A percentile compares a stretch with the other conserved stretches of the same genome.
These are phyloP conservation scores for Metrosideros polymorpha DNA, from an alignment of 441 rosid species.

Conservation along the genomic window DNA sequence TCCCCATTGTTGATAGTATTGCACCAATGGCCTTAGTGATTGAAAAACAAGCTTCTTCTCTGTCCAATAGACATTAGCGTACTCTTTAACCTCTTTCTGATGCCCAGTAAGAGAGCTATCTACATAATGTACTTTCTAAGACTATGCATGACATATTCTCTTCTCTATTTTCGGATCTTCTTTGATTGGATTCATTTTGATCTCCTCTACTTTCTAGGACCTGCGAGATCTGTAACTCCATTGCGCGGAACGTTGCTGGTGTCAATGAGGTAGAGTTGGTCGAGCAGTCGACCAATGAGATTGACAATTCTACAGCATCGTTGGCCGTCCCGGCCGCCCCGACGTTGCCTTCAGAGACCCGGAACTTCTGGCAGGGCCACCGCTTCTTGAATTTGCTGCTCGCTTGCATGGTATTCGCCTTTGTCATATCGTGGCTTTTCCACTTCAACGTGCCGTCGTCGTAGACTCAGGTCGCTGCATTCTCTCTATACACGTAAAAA, in stretches of 20 bases:
- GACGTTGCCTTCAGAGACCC: background rate
- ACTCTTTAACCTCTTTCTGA: background rate
- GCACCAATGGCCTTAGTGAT: background rate
- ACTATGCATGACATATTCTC: background rate
- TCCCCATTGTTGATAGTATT: background rate
- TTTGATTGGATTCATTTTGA: background rate
- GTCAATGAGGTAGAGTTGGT: background rate
- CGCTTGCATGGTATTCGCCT: constrained; percentile 10
- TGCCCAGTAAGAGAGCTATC: background rate
- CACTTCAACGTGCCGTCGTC: constrained; percentile 7
- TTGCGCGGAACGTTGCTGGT: background rate
- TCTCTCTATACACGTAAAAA: background rate
- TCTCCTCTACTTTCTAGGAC: background rate
- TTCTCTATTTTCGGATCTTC: background rate
- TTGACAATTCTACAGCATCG: background rate
- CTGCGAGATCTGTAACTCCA: constrained; percentile 9
- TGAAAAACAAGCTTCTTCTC: background rate
- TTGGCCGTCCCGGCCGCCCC: background rate
- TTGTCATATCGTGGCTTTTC: constrained; percentile 13
- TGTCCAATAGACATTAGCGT: background rate
- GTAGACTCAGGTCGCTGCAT: background rate
- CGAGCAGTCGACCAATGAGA: background rate
- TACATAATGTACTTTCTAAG: background rate
- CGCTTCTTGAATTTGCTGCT: constrained; percentile 7
- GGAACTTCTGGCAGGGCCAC: constrained; percentile 9